phyloP scores from a whole-genome alignment of 139 green algal species.

The Marvania coccoides region DNA sequence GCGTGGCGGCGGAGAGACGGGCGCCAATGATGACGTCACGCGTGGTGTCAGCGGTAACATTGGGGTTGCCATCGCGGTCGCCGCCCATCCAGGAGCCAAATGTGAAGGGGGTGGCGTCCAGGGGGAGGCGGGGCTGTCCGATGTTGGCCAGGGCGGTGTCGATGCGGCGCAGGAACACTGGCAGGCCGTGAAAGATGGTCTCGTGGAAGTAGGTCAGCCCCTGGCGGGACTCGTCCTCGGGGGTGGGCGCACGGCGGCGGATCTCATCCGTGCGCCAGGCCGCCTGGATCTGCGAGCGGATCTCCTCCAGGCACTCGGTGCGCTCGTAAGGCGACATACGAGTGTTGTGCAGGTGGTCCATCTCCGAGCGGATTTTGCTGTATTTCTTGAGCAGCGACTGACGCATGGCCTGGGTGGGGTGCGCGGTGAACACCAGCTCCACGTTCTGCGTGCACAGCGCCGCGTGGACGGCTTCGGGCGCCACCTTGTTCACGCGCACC shows the following conservation, averaged over 20 bases:
- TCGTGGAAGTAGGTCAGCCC: constrained; percentile 89
- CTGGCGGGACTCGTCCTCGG: constrained; percentile 90
- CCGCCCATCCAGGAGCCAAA: constrained; percentile 93
- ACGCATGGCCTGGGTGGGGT: constrained; percentile 77
- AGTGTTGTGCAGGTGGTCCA: constrained; percentile 76
- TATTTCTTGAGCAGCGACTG: constrained; percentile 82
- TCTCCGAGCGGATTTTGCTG: constrained; percentile 44
- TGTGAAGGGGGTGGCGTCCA: constrained; percentile 53
- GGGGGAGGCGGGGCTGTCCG: constrained; percentile 72
- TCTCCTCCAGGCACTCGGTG: constrained; percentile 64
- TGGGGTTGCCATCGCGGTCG: constrained; percentile 94
- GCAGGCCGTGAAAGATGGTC: constrained; percentile 79
- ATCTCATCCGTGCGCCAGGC: constrained; percentile 97
- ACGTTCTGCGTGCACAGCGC: constrained; percentile 73
- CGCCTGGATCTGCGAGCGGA: constrained; percentile 62
- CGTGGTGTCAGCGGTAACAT: constrained; percentile 79
- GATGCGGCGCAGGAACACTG: constrained; percentile 62
- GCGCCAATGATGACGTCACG: constrained; percentile 82
- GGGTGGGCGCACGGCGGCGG: constrained; percentile 75
- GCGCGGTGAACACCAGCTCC: constrained; percentile 82
- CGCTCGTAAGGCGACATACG: constrained; percentile 73
- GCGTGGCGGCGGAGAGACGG: constrained; percentile 56
- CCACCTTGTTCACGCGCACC: constrained; percentile 38
- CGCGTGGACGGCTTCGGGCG: constrained; percentile 61
- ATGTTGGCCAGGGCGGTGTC: constrained; percentile 84